Conservation (phyloP, 225 moss, liverwort and hornwort genomes). For the Physcomitrium patens region DNA sequence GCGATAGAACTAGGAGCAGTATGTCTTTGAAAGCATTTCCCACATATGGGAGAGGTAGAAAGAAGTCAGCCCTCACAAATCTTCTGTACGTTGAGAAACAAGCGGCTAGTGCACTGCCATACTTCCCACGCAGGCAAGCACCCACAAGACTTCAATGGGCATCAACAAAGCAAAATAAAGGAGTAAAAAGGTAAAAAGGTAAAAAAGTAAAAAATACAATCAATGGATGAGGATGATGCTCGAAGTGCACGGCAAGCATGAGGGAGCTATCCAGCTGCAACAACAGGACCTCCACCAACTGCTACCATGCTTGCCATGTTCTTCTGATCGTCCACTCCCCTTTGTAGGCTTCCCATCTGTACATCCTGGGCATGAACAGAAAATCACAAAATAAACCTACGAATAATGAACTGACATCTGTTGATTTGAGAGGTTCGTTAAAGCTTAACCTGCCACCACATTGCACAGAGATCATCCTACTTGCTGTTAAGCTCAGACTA, state of each 20-base stretch:
- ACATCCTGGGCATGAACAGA: constrained; percentile 31
- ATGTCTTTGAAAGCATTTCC: constrained; percentile 36
- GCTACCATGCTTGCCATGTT: constrained; percentile 40
- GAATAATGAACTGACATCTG: not conserved
- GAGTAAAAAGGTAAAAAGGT: no score
- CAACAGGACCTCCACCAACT: constrained; percentile 37
- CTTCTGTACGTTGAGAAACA: constrained; percentile 30
- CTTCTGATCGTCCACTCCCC: constrained; percentile 40
- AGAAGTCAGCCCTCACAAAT: constrained; percentile 25
- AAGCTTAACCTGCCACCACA: not conserved
- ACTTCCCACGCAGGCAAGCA: constrained; percentile 34
- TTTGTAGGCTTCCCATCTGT: constrained; percentile 44
- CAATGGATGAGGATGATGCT: constrained; percentile 39
- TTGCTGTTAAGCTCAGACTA: not conserved
- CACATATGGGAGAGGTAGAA: constrained; percentile 41
- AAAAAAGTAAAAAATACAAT: constrained; percentile 30
- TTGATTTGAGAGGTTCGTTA: not conserved
- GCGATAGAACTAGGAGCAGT: constrained; percentile 37
- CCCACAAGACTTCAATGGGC: constrained; percentile 33
- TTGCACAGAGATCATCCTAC: not conserved
- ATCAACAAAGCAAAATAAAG: constrained; percentile 20
- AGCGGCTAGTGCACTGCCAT: constrained; percentile 33
- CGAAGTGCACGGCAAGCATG: constrained; percentile 36
- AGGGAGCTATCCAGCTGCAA: constrained; percentile 43
- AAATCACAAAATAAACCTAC: not conserved